A percentile compares a stretch with the other conserved stretches of the same genome.
phyloP scores from a whole-genome alignment of 768 basidiomycete genomes.

The Suillus subluteus region DNA sequence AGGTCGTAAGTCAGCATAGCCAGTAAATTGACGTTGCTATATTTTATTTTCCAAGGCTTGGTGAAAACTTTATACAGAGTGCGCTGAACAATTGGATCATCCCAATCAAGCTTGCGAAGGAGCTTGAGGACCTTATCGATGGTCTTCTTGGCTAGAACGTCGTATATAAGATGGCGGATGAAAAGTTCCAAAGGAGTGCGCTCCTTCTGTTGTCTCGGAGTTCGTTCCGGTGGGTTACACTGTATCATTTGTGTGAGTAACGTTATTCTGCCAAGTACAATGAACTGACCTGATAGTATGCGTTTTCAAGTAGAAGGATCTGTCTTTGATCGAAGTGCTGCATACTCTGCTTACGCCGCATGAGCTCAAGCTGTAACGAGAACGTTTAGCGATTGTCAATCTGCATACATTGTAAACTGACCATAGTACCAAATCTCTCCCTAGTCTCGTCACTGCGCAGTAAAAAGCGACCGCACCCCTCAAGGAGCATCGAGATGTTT shows the following conservation, averaged over 20 bases:
- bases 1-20: constrained; percentile 96
- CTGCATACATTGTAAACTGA: constrained; percentile 31
- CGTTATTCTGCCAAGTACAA: constrained; percentile 8
- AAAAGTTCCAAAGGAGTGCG: constrained; percentile 89
- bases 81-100: constrained; percentile 62
- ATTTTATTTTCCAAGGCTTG: constrained; percentile 99
- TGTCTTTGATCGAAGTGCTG: constrained; percentile 94
- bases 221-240: constrained; percentile 97
- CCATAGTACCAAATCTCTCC: constrained; percentile 89
- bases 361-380: constrained; percentile 76
- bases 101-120: constrained; percentile 94
- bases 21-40: constrained; percentile 82
- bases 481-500: constrained; percentile 87
- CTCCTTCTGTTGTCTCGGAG: constrained; percentile 83
- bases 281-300: constrained; percentile 85
- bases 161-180: constrained; percentile 92
- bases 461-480: constrained; percentile 92
- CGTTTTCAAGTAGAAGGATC: constrained; percentile 89
- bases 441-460: constrained; percentile 86
- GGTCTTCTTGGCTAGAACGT: constrained; percentile 90
- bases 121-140: constrained; percentile 96
- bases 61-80: constrained; percentile 88
- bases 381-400: not conserved
- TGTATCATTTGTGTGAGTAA: constrained; percentile 35
- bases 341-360: constrained; percentile 92